Base-by-base conservation (phyloP, 192 early-diverging fungal genomes). In the Tieghemiomyces parasiticus region DNA sequence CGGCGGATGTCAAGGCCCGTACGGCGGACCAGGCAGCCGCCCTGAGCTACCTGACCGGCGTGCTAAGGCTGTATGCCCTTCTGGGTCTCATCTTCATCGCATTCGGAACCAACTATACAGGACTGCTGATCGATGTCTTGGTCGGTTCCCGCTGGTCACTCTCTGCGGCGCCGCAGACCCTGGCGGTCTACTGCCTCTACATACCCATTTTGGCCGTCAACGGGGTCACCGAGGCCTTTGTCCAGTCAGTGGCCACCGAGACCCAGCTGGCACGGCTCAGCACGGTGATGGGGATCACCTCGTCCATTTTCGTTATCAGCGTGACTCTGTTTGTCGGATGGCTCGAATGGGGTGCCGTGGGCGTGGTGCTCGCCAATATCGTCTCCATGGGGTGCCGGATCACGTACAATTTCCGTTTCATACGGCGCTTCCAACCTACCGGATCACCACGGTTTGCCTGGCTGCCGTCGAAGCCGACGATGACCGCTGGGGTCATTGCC, bases 191-290 rank as follows among this genome's bases (percentile, higher is more conserved):
- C 65, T 95, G 91, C 61, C 61, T 87, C 34, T 99, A 93, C 74
- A 77, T 99, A 0, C 95, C 95, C 3, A 59, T 95, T 13, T 86
- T 96, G 88, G 95, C 91, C 14, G 55, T 93, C 31, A 99, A 99
- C 66, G 95, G 95, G 0, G 86, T 99, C 54, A 84, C 89, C 4
- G 95, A 99, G 66, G 88, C 86, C 1, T 96, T 93, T 68, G 77
- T 95, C 22, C 90, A 93, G 62, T 88, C 85, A 2, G 88, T 91
- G 22, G 95, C 84, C 0, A 71, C 84, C 4, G 69, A 78, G 42
- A 61, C 66, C 1, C 79, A 84, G 50, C 68, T 98, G 12, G 33
- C 67, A 4, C 46, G 61, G 22, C 73, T 88, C 35, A 89, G 81
- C 56, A 60, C 71, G 16, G 88, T 78, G 75, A 88, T 95, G 88